phyloP scores from a whole-genome alignment of 2,329 filamentous ascomycete species.

The Trichoderma koningiopsis region DNA sequence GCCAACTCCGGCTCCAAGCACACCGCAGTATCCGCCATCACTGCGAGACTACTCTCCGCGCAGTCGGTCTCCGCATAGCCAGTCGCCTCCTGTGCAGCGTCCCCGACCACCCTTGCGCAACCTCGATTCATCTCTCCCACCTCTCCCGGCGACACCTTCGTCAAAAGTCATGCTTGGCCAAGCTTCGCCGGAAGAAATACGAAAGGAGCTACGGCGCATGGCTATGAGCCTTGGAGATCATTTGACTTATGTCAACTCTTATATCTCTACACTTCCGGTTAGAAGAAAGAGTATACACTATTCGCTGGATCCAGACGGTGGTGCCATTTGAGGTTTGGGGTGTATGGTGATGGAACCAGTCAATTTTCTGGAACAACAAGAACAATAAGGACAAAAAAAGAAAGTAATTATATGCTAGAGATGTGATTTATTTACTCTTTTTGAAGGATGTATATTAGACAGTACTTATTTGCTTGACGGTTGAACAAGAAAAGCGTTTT shows the following conservation, averaged over 20 bases:
- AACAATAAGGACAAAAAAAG: neutral
- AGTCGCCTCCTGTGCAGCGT: slow-evolving; percentile 23
- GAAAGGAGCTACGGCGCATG: slow-evolving; percentile 53
- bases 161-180: slow-evolving; percentile 57
- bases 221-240: slow-evolving; percentile 54
- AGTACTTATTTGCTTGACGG: neutral
- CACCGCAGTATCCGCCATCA: slow-evolving; percentile 25
- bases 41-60: slow-evolving; percentile 30
- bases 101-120: neutral
- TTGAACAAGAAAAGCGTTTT: neutral
- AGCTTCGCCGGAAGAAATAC: slow-evolving; percentile 54
- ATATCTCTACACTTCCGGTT: slow-evolving; percentile 46
- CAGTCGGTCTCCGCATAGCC: slow-evolving; percentile 29
- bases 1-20: slow-evolving; percentile 32
- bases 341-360: neutral
- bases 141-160: slow-evolving; percentile 50
- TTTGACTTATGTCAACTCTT: slow-evolving; percentile 48
- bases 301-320: slow-evolving; percentile 17
- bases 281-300: slow-evolving; percentile 38
- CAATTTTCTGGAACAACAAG: neutral
- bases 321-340: slow-evolving; percentile 6
- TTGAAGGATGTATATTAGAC: neutral
- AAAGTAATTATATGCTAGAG: neutral
- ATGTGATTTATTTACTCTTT: neutral
- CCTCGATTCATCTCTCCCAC: slow-evolving; percentile 37